Percentiles rank a stretch among this genome's conserved stretches.
Conservation (phyloP, 208 protist genomes). For the Zelonia costaricensis region DNA sequence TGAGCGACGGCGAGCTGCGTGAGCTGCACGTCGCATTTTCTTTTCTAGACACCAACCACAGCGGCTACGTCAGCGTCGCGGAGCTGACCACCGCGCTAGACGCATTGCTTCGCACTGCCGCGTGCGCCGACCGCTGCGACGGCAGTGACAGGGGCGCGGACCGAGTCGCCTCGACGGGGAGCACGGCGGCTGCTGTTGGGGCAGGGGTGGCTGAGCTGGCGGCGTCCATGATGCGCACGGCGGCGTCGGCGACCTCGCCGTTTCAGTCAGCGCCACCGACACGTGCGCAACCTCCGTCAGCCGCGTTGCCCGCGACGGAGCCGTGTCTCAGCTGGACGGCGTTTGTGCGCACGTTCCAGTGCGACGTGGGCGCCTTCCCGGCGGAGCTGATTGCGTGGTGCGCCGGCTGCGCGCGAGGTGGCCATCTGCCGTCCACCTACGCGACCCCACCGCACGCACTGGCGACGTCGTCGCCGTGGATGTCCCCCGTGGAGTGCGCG, state of each 20-base stretch:
- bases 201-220: slow-evolving; percentile 8
- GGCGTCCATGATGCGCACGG: slow-evolving; percentile 19
- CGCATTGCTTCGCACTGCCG: slow-evolving; percentile 5
- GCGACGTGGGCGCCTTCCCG: slow-evolving; percentile 31
- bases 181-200: background rate
- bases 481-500: slow-evolving; percentile 33
- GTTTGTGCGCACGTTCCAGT: slow-evolving; percentile 35
- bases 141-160: background rate
- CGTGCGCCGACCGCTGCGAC: background rate
- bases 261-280: background rate
- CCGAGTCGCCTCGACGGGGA: background rate
- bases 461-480: slow-evolving; percentile 18
- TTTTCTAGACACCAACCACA: slow-evolving; percentile 9
- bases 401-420: slow-evolving; percentile 8
- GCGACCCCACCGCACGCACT: background rate
- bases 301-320: background rate
- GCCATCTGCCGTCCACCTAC: background rate
- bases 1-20: slow-evolving; percentile 16
- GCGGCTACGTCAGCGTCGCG: slow-evolving; percentile 5
- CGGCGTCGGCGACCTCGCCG: background rate
- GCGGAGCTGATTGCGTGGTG: slow-evolving; percentile 32
- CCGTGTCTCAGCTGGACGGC: slow-evolving; percentile 16
- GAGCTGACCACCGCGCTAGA: slow-evolving; percentile 18
- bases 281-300: background rate
- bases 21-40: slow-evolving; percentile 18